Evolutionary conservation across 1,139 yeast genomes (phyloP).

Genomic region (Suhomyces bokatorum): DNA sequence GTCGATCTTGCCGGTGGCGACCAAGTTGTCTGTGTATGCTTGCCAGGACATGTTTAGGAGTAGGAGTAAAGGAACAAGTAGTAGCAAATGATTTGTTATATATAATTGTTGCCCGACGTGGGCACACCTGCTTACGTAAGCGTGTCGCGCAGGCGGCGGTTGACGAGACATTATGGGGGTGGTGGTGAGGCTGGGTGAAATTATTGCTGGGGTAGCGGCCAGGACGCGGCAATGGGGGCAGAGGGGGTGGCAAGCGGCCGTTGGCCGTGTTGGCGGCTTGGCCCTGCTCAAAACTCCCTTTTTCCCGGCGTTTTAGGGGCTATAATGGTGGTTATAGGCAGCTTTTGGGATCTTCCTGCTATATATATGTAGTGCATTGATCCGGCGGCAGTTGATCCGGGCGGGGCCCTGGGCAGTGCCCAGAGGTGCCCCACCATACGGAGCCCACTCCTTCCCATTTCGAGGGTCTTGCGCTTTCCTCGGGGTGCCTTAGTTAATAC

Average conservation of each 20-base stretch:
- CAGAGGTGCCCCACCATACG: background rate
- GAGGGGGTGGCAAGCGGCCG: no score
- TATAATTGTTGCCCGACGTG: slow-evolving; percentile 4
- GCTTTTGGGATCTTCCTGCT: no score
- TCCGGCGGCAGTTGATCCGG: background rate
- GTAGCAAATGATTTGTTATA: slow-evolving; percentile 5
- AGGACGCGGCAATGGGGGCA: no score
- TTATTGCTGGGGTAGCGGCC: no score
- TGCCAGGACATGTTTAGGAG: slow-evolving; percentile 39
- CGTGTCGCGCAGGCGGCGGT: slow-evolving; percentile 4
- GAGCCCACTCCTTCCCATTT: background rate
- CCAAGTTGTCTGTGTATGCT: slow-evolving; percentile 93
- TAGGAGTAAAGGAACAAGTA: background rate
- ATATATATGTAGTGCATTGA: background rate
- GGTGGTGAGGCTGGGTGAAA: background rate
- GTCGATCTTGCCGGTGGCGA: slow-evolving; percentile 84
- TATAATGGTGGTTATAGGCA: no score
- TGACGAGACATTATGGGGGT: slow-evolving; percentile 5
- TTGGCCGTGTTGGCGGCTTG: no score
- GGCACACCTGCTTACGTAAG: slow-evolving; percentile 8
- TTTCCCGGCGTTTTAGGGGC: no score
- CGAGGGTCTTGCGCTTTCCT: no score
- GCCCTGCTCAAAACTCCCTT: no score
- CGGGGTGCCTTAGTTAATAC: no score
- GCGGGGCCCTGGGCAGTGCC: background rate